A percentile compares a stretch with the other conserved stretches of the same genome.
phyloP scores from a whole-genome alignment of 2,329 filamentous ascomycete genomes.

The Mollisia scopiformis region DNA sequence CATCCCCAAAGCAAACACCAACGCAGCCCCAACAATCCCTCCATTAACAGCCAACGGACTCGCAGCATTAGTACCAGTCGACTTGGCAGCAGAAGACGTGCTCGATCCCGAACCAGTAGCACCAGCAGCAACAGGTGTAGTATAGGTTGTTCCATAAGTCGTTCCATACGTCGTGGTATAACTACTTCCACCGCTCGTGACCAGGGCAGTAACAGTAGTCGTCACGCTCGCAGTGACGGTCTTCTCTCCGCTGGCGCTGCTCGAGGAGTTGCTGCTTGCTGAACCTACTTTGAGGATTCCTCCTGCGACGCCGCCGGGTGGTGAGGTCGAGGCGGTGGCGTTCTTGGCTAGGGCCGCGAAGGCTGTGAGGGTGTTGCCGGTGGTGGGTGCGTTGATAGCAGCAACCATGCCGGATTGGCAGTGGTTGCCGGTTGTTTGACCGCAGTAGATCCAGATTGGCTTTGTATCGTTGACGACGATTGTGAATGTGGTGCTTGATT shows the following conservation, averaged over 20 bases:
- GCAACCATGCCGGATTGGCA: constrained; percentile 54
- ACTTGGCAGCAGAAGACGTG: not conserved
- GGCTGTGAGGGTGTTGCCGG: constrained; percentile 43
- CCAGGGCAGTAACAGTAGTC: constrained; percentile 7
- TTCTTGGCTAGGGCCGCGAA: constrained; percentile 40
- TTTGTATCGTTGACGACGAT: constrained; percentile 43
- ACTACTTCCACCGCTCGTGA: not conserved
- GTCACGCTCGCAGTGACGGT: constrained; percentile 17
- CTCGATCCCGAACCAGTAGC: constrained; percentile 1
- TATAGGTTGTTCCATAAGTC: constrained; percentile 18
- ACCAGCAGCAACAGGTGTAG: constrained; percentile 6
- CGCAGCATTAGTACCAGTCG: not conserved
- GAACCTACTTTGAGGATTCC: constrained; percentile 36
- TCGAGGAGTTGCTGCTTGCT: constrained; percentile 9
- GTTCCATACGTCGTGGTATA: constrained; percentile 17
- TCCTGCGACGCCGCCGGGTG: constrained; percentile 37
- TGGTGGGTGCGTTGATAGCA: constrained; percentile 46
- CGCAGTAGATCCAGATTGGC: constrained; percentile 49
- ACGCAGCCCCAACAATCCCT: constrained; percentile 4
- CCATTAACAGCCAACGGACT: constrained; percentile 4
- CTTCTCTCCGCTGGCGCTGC: not conserved
- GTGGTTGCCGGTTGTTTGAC: constrained; percentile 38
- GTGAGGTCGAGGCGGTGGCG: constrained; percentile 39
- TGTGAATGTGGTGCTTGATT: constrained; percentile 39
- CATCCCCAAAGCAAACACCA: constrained; percentile 8